These are phyloP conservation scores for Syzygium syzygioides DNA, from an alignment of 441 rosid species.

Conservation along the genomic window DNA sequence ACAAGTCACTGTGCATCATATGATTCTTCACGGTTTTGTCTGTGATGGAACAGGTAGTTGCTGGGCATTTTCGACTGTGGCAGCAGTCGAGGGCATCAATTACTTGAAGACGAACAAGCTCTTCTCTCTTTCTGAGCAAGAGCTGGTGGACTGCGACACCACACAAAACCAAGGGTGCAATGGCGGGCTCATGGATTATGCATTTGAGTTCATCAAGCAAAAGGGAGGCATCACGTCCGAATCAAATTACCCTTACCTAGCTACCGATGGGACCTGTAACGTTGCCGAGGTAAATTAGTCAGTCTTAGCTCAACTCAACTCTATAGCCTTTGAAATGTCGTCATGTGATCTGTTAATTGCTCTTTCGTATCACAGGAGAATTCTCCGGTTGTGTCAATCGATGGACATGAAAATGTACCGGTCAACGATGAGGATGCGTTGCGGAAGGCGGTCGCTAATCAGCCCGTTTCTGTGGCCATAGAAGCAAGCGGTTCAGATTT, in stretches of 20 bases:
- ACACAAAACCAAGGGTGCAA: conserved; percentile 64
- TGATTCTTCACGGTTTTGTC: not conserved
- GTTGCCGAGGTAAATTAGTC: conserved; percentile 19
- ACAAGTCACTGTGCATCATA: not conserved
- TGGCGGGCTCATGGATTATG: conserved; percentile 83
- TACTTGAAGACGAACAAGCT: conserved; percentile 54
- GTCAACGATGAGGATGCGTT: conserved; percentile 59
- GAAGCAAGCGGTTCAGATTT: conserved; percentile 75
- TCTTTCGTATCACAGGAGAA: conserved; percentile 25
- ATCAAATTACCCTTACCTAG: conserved; percentile 51
- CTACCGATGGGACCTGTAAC: conserved; percentile 41
- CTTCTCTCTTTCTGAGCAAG: conserved; percentile 70
- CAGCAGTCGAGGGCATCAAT: conserved; percentile 83
- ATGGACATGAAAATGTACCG: conserved; percentile 70
- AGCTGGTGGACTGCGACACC: conserved; percentile 74
- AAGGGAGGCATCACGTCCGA: conserved; percentile 67
- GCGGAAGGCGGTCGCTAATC: conserved; percentile 64
- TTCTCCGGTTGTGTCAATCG: conserved; percentile 52
- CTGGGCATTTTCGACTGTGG: conserved; percentile 89
- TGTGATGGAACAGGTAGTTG: conserved; percentile 55
- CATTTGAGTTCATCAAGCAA: conserved; percentile 66
- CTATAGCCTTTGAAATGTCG: not conserved
- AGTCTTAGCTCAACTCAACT: not conserved
- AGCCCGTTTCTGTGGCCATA: conserved; percentile 83
- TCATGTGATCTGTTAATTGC: not conserved